A percentile compares a stretch with the other conserved stretches of the same genome.
phyloP scores from a whole-genome alignment of 179 eudicot genomes.

The Pouteria campechiana region DNA sequence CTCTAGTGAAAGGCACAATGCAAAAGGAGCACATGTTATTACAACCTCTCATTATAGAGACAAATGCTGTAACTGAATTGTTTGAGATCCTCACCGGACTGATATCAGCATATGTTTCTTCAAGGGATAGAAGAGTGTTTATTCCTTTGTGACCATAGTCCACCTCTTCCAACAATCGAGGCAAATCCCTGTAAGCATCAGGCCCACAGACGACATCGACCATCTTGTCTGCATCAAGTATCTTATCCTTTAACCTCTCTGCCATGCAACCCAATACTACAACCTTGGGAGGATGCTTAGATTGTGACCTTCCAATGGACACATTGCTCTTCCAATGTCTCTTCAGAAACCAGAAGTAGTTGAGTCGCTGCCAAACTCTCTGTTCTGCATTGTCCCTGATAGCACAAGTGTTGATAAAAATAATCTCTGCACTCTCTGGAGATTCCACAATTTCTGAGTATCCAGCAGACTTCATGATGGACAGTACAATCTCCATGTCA shows the following conservation, averaged over 20 bases:
- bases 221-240: constrained; percentile 96
- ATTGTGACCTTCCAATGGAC: constrained; percentile 63
- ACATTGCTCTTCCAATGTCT: constrained; percentile 93
- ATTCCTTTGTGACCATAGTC: constrained; percentile 97
- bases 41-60: constrained; percentile 97
- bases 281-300: constrained; percentile 83
- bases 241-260: constrained; percentile 95
- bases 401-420: constrained; percentile 93
- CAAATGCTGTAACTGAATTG: constrained; percentile 78
- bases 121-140: constrained; percentile 92
- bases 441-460: constrained; percentile 54
- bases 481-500: constrained; percentile 97
- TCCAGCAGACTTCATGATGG: constrained; percentile 92
- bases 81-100: constrained; percentile 83
- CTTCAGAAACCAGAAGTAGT: constrained; percentile 97
- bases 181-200: constrained; percentile 94
- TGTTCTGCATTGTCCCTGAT: constrained; percentile 98
- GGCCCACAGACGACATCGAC: constrained; percentile 99
- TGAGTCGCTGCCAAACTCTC: constrained; percentile 95
- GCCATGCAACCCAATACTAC: constrained; percentile 99
- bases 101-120: constrained; percentile 98
- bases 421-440: constrained; percentile 96
- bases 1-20: constrained; percentile 98
- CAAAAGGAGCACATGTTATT: constrained; percentile 99
- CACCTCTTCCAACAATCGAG: constrained; percentile 82